A percentile compares a stretch with the other conserved stretches of the same genome.
Evolutionary conservation across 2,329 filamentous ascomycete genomes (phyloP).

Genomic region (Aspergillus alliaceus): DNA sequence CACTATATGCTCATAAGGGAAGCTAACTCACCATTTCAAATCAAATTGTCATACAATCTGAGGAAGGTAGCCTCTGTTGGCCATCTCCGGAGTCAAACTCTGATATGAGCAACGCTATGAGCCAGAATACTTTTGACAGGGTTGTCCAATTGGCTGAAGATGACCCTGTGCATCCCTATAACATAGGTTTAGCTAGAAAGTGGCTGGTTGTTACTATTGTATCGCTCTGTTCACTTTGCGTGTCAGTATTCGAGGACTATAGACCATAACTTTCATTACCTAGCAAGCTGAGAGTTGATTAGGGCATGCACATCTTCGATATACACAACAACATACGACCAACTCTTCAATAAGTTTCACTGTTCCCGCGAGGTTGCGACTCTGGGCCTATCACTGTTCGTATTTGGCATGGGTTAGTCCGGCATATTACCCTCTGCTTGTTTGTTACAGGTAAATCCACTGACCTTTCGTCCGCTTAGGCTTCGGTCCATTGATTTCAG

Average conservation of each 20-base stretch:
- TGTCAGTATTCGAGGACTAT: constrained; percentile 64
- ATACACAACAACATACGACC: constrained; percentile 80
- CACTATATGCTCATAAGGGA: no score
- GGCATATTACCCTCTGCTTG: constrained; percentile 7
- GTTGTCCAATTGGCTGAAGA: constrained; percentile 62
- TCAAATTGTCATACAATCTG: neutral
- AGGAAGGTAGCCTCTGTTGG: neutral
- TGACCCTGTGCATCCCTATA: constrained; percentile 74
- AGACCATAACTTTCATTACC: neutral
- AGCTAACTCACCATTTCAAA: neutral
- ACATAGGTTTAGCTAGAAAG: constrained; percentile 65
- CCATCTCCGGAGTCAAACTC: neutral
- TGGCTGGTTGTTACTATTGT: constrained; percentile 78
- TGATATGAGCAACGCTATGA: neutral
- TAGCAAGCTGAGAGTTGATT: constrained; percentile 5
- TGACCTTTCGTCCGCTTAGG: neutral
- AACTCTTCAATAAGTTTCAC: constrained; percentile 73
- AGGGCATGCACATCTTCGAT: constrained; percentile 85
- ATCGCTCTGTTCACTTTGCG: constrained; percentile 71
- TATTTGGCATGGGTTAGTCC: constrained; percentile 66
- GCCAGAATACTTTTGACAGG: neutral
- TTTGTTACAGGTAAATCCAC: constrained; percentile 21
- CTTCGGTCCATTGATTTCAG: constrained; percentile 62
- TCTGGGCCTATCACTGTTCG: constrained; percentile 78
- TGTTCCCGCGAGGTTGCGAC: constrained; percentile 72